A percentile compares a stretch with the other conserved stretches of the same genome.
These are phyloP conservation scores for Thymus quinquecostatus DNA, from an alignment of 257 asterid genomes.

Conservation along the genomic window DNA sequence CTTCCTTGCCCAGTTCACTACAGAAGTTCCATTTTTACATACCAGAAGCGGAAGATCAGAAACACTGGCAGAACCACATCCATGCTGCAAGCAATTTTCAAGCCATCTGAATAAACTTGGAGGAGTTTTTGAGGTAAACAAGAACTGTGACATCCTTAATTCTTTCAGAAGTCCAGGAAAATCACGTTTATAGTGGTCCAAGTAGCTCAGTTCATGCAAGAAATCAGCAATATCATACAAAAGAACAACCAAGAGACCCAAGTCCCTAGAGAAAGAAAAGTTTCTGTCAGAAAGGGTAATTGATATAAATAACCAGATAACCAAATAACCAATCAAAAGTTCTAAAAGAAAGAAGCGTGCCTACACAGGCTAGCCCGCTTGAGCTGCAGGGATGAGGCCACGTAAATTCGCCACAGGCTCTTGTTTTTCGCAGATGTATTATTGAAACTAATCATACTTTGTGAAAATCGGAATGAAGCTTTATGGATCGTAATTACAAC, in stretches of 20 bases:
- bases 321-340: conserved; percentile 9
- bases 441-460: background rate
- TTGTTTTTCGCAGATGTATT: background rate
- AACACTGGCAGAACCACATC: conserved; percentile 62
- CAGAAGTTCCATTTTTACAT: conserved; percentile 68
- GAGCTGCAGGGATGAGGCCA: background rate
- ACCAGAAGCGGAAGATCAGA: conserved; percentile 75
- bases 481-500: background rate
- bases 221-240: conserved; percentile 67
- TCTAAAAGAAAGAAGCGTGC: conserved; percentile 6
- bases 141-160: conserved; percentile 39
- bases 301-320: background rate
- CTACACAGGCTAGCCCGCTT: background rate
- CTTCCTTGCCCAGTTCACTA: conserved; percentile 84
- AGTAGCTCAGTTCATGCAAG: conserved; percentile 69
- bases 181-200: conserved; percentile 91
- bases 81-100: conserved; percentile 74
- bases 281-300: conserved; percentile 19
- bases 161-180: conserved; percentile 67
- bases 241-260: conserved; percentile 78
- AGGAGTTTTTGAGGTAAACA: conserved; percentile 51
- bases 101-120: conserved; percentile 96
- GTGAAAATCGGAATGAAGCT: background rate
- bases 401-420: background rate
- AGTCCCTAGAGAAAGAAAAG: conserved; percentile 64